These are phyloP conservation scores for Schizopora paradoxa DNA, from an alignment of 1,284 basidiomycete species.

Conservation along the genomic window DNA sequence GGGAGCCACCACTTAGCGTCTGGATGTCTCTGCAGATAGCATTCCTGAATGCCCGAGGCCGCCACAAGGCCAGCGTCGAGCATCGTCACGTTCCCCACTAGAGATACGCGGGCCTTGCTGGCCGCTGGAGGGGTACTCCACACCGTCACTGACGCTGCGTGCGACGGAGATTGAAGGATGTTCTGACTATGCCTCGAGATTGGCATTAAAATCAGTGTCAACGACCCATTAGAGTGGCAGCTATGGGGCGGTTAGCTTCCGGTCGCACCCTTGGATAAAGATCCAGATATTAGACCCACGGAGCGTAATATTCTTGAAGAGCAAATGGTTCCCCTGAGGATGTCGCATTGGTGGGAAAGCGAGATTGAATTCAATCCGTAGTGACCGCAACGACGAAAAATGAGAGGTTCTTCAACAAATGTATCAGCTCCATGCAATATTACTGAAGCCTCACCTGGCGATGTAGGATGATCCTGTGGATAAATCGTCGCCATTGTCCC, in stretches of 20 bases:
- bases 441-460: constrained; percentile 41
- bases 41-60: constrained; percentile 32
- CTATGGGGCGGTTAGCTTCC: constrained; percentile 32
- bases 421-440: too few relatives aligned
- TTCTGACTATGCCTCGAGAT: constrained; percentile 59
- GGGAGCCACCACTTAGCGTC: constrained; percentile 49
- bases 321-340: constrained; percentile 49
- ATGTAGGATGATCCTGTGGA: constrained; percentile 35
- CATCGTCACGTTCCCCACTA: constrained; percentile 50
- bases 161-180: constrained; percentile 39
- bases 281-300: constrained; percentile 24
- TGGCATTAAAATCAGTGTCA: constrained; percentile 57
- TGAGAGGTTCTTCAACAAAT: neutral
- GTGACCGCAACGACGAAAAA: too few relatives aligned
- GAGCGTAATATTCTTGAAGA: constrained; percentile 55
- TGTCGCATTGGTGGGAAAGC: neutral
- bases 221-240: constrained; percentile 53
- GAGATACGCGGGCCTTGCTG: constrained; percentile 44
- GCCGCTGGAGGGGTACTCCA: constrained; percentile 39
- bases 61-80: constrained; percentile 32
- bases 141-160: constrained; percentile 50
- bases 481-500: constrained; percentile 49
- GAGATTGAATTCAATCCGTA: neutral
- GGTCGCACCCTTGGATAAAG: neutral
- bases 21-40: constrained; percentile 42